Percentiles rank a stretch among this genome's conserved stretches.
phyloP scores from a whole-genome alignment of 805 yeast species.

The Metschnikowia vanudenii region DNA sequence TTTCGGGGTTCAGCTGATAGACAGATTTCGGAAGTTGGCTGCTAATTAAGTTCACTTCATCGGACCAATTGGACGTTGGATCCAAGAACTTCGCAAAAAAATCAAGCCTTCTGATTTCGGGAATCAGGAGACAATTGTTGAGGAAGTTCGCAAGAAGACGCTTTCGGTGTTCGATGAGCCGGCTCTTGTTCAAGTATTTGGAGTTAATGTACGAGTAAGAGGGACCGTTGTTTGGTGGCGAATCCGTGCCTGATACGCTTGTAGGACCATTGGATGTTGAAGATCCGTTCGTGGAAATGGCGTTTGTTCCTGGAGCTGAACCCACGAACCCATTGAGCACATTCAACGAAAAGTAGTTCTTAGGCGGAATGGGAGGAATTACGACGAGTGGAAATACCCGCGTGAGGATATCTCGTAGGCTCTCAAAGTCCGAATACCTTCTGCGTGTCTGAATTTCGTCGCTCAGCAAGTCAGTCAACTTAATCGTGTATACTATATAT shows the following conservation, averaged over 20 bases:
- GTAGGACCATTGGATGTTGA: slow-evolving; percentile 6
- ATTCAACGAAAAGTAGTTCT: slow-evolving; percentile 38
- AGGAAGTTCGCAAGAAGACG: slow-evolving; percentile 59
- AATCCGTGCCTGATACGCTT: slow-evolving; percentile 3
- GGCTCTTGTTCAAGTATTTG: slow-evolving; percentile 37
- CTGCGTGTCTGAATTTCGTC: slow-evolving; percentile 63
- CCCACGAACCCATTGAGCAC: slow-evolving; percentile 35
- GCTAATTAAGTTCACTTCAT: slow-evolving; percentile 45
- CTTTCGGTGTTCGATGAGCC: slow-evolving; percentile 43
- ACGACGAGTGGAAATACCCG: slow-evolving; percentile 76
- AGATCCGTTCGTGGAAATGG: slow-evolving; percentile 2
- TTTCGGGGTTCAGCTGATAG: slow-evolving; percentile 45
- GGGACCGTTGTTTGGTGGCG: slow-evolving; percentile 10
- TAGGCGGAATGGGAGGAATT: slow-evolving; percentile 88
- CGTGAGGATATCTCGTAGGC: slow-evolving; percentile 66
- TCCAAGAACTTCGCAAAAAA: slow-evolving; percentile 78
- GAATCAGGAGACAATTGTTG: slow-evolving; percentile 65
- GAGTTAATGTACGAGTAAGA: slow-evolving; percentile 38
- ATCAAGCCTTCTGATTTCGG: slow-evolving; percentile 53
- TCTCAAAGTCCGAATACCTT: slow-evolving; percentile 90
- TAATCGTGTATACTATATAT: slow-evolving; percentile 81
- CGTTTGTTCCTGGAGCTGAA: slow-evolving; percentile 3
- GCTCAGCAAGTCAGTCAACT: slow-evolving; percentile 33
- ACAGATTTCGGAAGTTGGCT: slow-evolving; percentile 42
- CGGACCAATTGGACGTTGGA: slow-evolving; percentile 82